phyloP scores from a whole-genome alignment of 2,329 filamentous ascomycete species.

The Talaromyces sp. region DNA sequence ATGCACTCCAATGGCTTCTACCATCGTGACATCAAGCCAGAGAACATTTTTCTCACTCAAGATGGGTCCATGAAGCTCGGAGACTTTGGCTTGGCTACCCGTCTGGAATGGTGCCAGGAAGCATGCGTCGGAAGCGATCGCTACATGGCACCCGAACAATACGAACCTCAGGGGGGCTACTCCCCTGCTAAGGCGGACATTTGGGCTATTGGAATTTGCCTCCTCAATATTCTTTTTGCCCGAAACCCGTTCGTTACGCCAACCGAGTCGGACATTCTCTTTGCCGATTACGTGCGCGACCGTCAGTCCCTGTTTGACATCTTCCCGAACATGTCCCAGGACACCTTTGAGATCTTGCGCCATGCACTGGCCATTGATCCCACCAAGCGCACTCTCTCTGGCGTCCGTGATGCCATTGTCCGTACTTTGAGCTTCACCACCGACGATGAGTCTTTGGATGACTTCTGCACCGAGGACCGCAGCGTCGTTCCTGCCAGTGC shows the following conservation, averaged over 20 bases:
- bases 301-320: slow-evolving; percentile 96
- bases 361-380: slow-evolving; percentile 90
- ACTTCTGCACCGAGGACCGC: slow-evolving; percentile 82
- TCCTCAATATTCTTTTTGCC: slow-evolving; percentile 94
- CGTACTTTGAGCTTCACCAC: slow-evolving; percentile 88
- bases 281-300: slow-evolving; percentile 87
- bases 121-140: slow-evolving; percentile 93
- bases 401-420: slow-evolving; percentile 69
- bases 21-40: slow-evolving; percentile 97
- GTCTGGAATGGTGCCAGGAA: slow-evolving; percentile 84
- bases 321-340: slow-evolving; percentile 97
- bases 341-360: slow-evolving; percentile 89
- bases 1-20: slow-evolving; percentile 89
- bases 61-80: slow-evolving; percentile 90
- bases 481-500: slow-evolving; percentile 70
- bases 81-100: slow-evolving; percentile 90
- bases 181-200: slow-evolving; percentile 89
- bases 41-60: slow-evolving; percentile 93
- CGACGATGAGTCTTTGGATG: slow-evolving; percentile 82
- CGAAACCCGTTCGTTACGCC: slow-evolving; percentile 93
- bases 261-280: slow-evolving; percentile 83
- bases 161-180: slow-evolving; percentile 85
- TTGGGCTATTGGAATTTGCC: slow-evolving; percentile 94
- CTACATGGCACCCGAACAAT: slow-evolving; percentile 99
- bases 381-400: slow-evolving; percentile 73